A percentile compares a stretch with the other conserved stretches of the same genome.
Conservation (phyloP, 1,284 basidiomycete genomes). For the Hypsizygus ulmarius region DNA sequence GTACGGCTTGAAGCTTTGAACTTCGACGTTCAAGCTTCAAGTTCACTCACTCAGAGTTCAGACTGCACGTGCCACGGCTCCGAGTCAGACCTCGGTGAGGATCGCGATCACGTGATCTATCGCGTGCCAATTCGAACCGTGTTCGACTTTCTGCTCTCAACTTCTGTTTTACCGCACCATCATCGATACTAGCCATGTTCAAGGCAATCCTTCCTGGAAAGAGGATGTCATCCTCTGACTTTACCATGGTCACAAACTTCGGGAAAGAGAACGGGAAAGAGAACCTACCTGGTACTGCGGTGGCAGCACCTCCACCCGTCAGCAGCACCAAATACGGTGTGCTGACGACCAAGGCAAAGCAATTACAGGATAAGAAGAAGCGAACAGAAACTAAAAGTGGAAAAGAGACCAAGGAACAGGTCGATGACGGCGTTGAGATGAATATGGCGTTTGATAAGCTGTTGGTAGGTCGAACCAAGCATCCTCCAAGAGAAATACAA, state of each 20-base stretch:
- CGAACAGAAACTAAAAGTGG: slow-evolving; percentile 35
- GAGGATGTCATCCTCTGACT: slow-evolving; percentile 60
- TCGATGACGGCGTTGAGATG: slow-evolving; percentile 40
- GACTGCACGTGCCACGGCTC: too few relatives aligned
- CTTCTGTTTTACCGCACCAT: neutral
- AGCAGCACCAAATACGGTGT: slow-evolving; percentile 20
- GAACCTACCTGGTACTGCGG: slow-evolving; percentile 44
- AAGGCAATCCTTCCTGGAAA: slow-evolving; percentile 70
- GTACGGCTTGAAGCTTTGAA: too few relatives aligned
- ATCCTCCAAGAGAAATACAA: neutral
- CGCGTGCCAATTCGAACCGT: slow-evolving; percentile 27
- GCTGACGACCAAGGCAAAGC: slow-evolving; percentile 28
- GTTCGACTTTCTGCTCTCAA: slow-evolving; percentile 25
- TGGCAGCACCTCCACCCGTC: slow-evolving; percentile 6
- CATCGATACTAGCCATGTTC: slow-evolving; percentile 50
- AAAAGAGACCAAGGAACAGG: slow-evolving; percentile 31
- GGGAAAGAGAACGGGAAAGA: slow-evolving; percentile 60
- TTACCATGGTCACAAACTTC: slow-evolving; percentile 64
- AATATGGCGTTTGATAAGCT: slow-evolving; percentile 71
- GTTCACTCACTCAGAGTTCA: too few relatives aligned
- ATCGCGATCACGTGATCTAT: slow-evolving; percentile 29
- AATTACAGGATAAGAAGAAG: slow-evolving; percentile 41
- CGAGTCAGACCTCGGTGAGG: too few relatives aligned
- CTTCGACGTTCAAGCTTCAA: too few relatives aligned
- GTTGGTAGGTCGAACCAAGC: slow-evolving; percentile 44